Evolutionary conservation across 495 filamentous ascomycete genomes (phyloP).

Genomic region (Aspergillus nidulans): DNA sequence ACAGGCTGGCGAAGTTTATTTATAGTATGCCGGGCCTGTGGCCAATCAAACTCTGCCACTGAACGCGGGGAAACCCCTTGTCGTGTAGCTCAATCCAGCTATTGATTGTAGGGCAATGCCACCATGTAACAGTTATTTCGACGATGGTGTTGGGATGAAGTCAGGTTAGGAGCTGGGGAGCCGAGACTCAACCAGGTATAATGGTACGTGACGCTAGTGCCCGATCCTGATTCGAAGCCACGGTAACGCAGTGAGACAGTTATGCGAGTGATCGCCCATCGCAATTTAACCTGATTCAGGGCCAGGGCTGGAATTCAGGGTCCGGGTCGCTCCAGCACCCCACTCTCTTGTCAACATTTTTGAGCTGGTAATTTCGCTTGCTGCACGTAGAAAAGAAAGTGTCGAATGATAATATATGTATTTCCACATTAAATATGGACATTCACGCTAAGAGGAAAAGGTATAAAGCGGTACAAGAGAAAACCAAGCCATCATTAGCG

Average conservation of each 20-base stretch:
- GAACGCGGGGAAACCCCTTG: neutral
- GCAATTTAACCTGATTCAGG: slow-evolving; percentile 5
- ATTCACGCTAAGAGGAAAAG: neutral
- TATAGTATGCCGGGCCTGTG: no score
- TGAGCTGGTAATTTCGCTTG: neutral
- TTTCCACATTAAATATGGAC: neutral
- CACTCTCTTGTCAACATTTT: neutral
- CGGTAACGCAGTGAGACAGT: neutral
- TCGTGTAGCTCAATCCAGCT: no score
- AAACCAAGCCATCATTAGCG: slow-evolving; percentile 8
- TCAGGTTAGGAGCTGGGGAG: no score
- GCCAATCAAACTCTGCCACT: neutral
- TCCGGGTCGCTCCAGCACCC: neutral
- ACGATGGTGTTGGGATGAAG: no score
- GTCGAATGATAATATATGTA: neutral
- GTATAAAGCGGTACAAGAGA: slow-evolving; percentile 5
- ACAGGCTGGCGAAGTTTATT: no score
- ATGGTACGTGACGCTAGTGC: no score
- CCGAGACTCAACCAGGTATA: no score
- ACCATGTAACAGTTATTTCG: no score
- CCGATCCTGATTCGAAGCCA: neutral
- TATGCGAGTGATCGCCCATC: neutral
- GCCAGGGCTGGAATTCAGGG: neutral
- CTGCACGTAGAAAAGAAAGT: neutral
- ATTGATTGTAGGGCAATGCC: no score